Percentiles rank a stretch among this genome's conserved stretches.
These are phyloP conservation scores for Ustanciosporium gigantosporum DNA, from an alignment of 1,284 basidiomycete genomes.

Conservation along the genomic window DNA sequence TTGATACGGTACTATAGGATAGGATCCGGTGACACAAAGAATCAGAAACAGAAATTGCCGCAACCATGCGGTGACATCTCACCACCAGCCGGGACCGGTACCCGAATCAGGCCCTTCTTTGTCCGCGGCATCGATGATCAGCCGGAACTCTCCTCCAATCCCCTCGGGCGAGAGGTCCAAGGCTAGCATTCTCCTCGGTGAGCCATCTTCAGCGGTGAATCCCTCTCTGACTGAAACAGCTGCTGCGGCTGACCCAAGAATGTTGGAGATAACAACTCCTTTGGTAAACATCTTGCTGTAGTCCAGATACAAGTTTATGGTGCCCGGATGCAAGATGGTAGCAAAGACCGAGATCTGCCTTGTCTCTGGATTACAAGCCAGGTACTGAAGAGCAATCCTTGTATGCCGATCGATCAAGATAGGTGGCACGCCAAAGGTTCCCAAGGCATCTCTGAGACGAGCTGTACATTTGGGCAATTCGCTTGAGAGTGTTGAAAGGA, in stretches of 20 bases:
- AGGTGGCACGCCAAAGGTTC: constrained; percentile 43
- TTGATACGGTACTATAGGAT: too few relatives aligned
- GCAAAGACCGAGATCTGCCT: constrained; percentile 28
- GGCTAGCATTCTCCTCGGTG: constrained; percentile 24
- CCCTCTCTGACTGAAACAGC: constrained; percentile 26
- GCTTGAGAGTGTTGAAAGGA: constrained; percentile 24
- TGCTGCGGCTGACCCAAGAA: constrained; percentile 15
- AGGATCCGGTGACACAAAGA: too few relatives aligned
- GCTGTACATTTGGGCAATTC: constrained; percentile 29
- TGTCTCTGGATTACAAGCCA: constrained; percentile 32
- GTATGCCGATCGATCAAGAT: constrained; percentile 35
- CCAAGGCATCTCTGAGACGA: constrained; percentile 35
- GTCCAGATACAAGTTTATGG: constrained; percentile 42
- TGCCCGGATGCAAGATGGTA: constrained; percentile 31
- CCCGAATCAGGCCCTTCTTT: constrained; percentile 33
- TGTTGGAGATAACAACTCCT: constrained; percentile 25
- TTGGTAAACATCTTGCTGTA: constrained; percentile 43
- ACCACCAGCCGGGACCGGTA: constrained; percentile 40
- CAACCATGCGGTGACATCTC: too few relatives aligned
- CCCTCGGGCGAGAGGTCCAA: constrained; percentile 24
- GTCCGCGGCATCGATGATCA: constrained; percentile 37
- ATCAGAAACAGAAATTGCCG: too few relatives aligned
- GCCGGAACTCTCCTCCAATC: constrained; percentile 22
- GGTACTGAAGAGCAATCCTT: constrained; percentile 33
- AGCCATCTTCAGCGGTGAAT: constrained; percentile 22